Evolutionary conservation across 805 yeast species (phyloP), one percentile per base, ranked within the genome.

Genomic region (Wickerhamiella cacticola): DNA sequence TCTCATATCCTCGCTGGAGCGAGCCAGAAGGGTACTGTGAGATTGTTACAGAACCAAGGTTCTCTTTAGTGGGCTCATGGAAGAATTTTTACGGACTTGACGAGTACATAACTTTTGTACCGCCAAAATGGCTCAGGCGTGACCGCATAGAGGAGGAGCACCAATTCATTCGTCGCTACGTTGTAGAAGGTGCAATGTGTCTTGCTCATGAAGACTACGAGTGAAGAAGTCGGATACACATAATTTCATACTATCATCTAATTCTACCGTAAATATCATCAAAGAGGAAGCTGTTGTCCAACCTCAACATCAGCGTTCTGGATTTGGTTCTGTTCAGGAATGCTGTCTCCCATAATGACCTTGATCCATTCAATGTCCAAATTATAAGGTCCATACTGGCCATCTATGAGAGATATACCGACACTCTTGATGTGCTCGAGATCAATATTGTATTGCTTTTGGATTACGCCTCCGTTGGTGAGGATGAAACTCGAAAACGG

Each of bases 401-500:
- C 74, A 61, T 85, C 95, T 43, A 82, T 70, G 38, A 84, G 72
- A 7, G 94, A 92, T 28, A 84, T 64, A 1, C 95, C 95, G 16
- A 84, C 67, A 3, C 88, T 79, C 56, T 78, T 77, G 45, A 84
- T 75, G 53, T 75, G 75, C 18, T 74, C 68, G 56, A 74, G 76
- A 60, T 83, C 81, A 61, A 84, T 67, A 26, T 68, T 70, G 45
- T 68, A 68, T 55, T 76, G 79, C 47, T 70, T 71, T 62, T 77
- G 81, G 36, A 74, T 71, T 38, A 72, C 69, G n/a, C 95, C 95
- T 71, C 82, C 78, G 61, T 82, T 83, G 19, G 94, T 85, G 63
- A 84, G 70, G 45, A 85, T 87, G 63, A 85, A 83, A 59, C 81
- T 87, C 54, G 77, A 74, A 45, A 85, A 67, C 40, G 92, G 86